A percentile compares a stretch with the other conserved stretches of the same genome.
phyloP scores from a whole-genome alignment of 306 rosid species.

The Cucumis cinereus region DNA sequence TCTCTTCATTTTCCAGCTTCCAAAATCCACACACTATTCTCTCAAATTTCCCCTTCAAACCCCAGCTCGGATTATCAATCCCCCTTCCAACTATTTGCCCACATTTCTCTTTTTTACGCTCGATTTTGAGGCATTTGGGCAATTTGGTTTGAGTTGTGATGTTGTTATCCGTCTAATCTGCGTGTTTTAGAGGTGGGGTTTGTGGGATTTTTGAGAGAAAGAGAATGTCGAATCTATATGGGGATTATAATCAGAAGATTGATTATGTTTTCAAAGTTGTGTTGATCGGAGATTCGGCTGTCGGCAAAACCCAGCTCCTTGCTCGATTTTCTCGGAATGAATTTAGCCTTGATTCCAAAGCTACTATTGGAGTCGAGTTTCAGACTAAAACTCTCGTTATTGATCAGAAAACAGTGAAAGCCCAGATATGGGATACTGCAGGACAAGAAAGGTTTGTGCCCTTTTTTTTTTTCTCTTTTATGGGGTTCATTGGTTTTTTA shows the following conservation, averaged over 20 bases:
- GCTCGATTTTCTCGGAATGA: constrained; percentile 75
- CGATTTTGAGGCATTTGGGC: neutral
- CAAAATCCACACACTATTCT: neutral
- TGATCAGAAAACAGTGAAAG: constrained; percentile 67
- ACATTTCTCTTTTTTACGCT: neutral
- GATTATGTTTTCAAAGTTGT: constrained; percentile 95
- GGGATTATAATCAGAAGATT: constrained; percentile 65
- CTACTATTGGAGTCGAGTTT: constrained; percentile 91
- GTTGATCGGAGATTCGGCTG: constrained; percentile 88
- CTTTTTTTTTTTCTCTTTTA: neutral
- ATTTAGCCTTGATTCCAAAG: constrained; percentile 68
- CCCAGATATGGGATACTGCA: constrained; percentile 96
- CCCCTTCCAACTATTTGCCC: neutral
- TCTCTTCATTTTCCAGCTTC: neutral
- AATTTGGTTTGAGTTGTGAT: neutral
- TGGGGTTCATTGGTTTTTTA: neutral
- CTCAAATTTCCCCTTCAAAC: neutral
- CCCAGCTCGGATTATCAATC: neutral
- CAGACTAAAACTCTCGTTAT: constrained; percentile 77
- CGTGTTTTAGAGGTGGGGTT: constrained; percentile 7
- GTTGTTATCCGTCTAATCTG: constrained; percentile 11
- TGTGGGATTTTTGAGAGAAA: neutral
- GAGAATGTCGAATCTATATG: constrained; percentile 72
- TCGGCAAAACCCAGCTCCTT: constrained; percentile 81
- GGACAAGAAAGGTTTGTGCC: constrained; percentile 79